A percentile compares a stretch with the other conserved stretches of the same genome.
Evolutionary conservation across 495 filamentous ascomycete genomes (phyloP).

Genomic region (Echria macrotheca): DNA sequence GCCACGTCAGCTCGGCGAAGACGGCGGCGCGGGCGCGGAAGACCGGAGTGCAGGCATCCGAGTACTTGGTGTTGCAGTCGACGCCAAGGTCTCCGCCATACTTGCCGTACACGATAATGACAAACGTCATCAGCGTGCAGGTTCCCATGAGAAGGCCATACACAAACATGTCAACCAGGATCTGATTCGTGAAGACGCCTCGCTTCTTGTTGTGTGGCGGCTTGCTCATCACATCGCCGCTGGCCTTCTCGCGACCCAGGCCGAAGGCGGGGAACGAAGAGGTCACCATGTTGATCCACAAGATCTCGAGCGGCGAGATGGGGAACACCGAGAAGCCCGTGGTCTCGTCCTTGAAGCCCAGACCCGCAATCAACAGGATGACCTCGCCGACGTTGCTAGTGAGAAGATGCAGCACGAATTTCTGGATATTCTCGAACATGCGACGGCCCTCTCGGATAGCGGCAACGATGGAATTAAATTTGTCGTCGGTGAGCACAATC

Average conservation of each 20-base stretch:
- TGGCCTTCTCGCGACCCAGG: conserved; percentile 64
- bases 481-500: conserved; percentile 84
- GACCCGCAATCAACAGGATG: conserved; percentile 61
- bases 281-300: conserved; percentile 77
- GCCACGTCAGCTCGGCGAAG: conserved; percentile 70
- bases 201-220: conserved; percentile 61
- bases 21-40: conserved; percentile 73
- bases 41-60: conserved; percentile 52
- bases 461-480: conserved; percentile 74
- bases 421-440: conserved; percentile 78
- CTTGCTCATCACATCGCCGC: conserved; percentile 62
- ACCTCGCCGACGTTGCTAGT: conserved; percentile 72
- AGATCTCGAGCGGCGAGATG: conserved; percentile 65
- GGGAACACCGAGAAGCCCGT: conserved; percentile 65
- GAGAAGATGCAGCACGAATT: conserved; percentile 72
- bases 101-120: conserved; percentile 61
- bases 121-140: conserved; percentile 62
- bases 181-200: conserved; percentile 65
- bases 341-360: conserved; percentile 65
- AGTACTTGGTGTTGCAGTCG: conserved; percentile 60
- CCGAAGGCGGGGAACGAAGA: conserved; percentile 72
- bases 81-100: conserved; percentile 52
- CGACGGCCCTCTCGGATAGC: conserved; percentile 67
- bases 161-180: conserved; percentile 67
- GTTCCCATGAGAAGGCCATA: conserved; percentile 66